A percentile compares a stretch with the other conserved stretches of the same genome.
phyloP scores from a whole-genome alignment of 2,329 filamentous ascomycete species.

The Diaporthe vexans region DNA sequence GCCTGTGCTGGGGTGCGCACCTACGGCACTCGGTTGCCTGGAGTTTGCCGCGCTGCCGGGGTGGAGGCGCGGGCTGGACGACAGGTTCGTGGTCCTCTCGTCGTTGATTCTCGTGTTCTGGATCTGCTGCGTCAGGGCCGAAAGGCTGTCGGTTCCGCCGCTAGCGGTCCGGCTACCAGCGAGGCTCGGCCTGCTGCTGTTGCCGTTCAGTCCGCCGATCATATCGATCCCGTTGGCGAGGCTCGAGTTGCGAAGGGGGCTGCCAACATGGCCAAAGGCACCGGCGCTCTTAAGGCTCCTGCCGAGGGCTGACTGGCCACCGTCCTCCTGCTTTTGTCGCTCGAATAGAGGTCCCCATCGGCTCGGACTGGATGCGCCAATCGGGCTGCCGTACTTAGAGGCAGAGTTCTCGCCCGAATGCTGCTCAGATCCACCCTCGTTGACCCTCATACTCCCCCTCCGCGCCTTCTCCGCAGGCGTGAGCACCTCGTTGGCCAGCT shows the following conservation, averaged over 20 bases:
- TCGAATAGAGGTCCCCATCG: conserved; percentile 74
- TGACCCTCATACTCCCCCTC: conserved; percentile 69
- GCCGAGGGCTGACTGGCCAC: conserved; percentile 48
- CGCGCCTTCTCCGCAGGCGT: conserved; percentile 78
- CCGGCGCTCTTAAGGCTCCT: conserved; percentile 60
- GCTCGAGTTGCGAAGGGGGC: conserved; percentile 74
- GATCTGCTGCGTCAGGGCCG: conserved; percentile 73
- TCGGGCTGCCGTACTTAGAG: conserved; percentile 73
- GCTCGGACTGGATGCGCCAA: conserved; percentile 69
- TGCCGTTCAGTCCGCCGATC: conserved; percentile 45
- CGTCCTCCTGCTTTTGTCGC: conserved; percentile 71
- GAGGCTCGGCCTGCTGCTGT: conserved; percentile 54
- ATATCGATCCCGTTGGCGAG: conserved; percentile 67
- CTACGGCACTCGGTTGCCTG: conserved; percentile 55
- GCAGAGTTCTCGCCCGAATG: conserved; percentile 60
- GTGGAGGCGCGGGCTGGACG: conserved; percentile 64
- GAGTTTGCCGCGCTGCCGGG: conserved; percentile 58
- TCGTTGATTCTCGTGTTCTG: conserved; percentile 69
- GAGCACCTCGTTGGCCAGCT: conserved; percentile 72
- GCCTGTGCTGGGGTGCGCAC: conserved; percentile 50
- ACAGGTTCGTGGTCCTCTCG: conserved; percentile 49
- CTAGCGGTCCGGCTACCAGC: conserved; percentile 60
- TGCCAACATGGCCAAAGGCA: conserved; percentile 77
- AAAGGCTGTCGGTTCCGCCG: conserved; percentile 64
- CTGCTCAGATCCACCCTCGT: conserved; percentile 53